A percentile compares a stretch with the other conserved stretches of the same genome.
These are phyloP conservation scores for Microcos paniculata DNA, from an alignment of 345 rosid genomes.

Conservation along the genomic window DNA sequence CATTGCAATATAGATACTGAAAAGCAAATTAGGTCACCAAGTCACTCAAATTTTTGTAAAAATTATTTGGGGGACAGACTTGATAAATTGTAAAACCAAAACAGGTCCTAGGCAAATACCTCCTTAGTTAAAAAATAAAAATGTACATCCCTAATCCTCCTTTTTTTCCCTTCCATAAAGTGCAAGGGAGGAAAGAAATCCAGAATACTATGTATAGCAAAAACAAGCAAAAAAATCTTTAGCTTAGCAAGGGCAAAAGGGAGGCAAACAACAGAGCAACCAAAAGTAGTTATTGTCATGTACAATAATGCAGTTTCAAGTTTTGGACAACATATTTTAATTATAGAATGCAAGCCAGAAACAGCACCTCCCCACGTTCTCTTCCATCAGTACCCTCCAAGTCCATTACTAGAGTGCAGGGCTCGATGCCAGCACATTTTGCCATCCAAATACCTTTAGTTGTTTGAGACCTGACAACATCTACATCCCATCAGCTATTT, in stretches of 20 bases:
- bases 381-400: slow-evolving; percentile 99
- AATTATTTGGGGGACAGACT: neutral
- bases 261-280: neutral
- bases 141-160: neutral
- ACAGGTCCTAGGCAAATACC: neutral
- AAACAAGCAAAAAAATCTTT: neutral
- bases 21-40: neutral
- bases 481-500: slow-evolving; percentile 10
- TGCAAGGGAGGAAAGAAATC: neutral
- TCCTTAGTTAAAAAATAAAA: slow-evolving; percentile 1
- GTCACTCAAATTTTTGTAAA: neutral
- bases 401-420: slow-evolving; percentile 94
- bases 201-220: neutral
- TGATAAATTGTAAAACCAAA: neutral
- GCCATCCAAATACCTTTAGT: slow-evolving; percentile 99
- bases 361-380: slow-evolving; percentile 95
- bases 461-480: slow-evolving; percentile 79
- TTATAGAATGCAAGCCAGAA: slow-evolving; percentile 5
- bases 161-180: neutral
- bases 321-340: slow-evolving; percentile 1
- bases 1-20: neutral
- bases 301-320: neutral
- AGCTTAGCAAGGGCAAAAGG: neutral
- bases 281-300: neutral
- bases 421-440: slow-evolving; percentile 84